Conservation (phyloP, 2,329 filamentous ascomycete genomes). For the Aspergillus awamori region DNA sequence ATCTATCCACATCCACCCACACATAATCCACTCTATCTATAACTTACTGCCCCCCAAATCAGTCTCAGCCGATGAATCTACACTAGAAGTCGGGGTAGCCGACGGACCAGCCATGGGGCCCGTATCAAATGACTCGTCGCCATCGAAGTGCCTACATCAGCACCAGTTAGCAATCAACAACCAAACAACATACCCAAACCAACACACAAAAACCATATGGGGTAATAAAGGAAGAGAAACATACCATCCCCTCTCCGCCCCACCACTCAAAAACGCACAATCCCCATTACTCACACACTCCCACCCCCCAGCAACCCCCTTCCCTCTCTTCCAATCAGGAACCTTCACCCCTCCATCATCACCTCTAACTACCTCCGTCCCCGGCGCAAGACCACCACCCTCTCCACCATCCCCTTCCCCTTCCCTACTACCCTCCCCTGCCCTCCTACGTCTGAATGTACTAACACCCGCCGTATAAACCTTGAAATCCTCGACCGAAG, state of each 20-base stretch:
- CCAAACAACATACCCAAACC: not conserved
- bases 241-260: conserved; percentile 88
- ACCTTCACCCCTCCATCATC: conserved; percentile 19
- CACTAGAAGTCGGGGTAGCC: conserved; percentile 19
- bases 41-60: conserved; percentile 24
- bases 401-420: conserved; percentile 31
- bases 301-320: conserved; percentile 76
- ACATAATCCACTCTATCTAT: conserved; percentile 4
- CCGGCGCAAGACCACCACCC: conserved; percentile 27
- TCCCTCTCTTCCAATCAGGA: conserved; percentile 59
- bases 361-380: conserved; percentile 27
- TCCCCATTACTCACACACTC: conserved; percentile 78
- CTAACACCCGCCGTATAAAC: conserved; percentile 83
- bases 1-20: no score
- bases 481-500: conserved; percentile 75
- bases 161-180: not conserved
- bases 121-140: conserved; percentile 51
- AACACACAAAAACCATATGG: conserved; percentile 22
- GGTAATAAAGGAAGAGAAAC: conserved; percentile 33
- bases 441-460: conserved; percentile 58
- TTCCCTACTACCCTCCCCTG: conserved; percentile 19
- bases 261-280: conserved; percentile 76
- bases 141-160: conserved; percentile 47
- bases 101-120: conserved; percentile 32
- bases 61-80: conserved; percentile 4